Base-by-base conservation (phyloP, 1,139 yeast species). In the Suhomyces panamericanus region DNA sequence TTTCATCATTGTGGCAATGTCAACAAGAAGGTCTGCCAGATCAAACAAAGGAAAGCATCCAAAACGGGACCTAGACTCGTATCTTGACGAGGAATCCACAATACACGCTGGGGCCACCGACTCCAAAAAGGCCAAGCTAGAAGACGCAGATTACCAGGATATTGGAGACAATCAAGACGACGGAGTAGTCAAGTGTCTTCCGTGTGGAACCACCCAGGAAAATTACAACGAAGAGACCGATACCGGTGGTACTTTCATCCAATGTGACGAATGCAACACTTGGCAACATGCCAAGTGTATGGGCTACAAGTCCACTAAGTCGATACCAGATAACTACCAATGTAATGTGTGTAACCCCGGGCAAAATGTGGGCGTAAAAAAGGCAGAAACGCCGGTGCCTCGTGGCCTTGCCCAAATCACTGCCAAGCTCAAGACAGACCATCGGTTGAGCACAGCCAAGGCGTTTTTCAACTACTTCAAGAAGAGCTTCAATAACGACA, bases 211-310 rank as follows among this genome's bases (percentile, higher is more conserved):
- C 5, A 78, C 75, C n/a, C 83, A 85, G 54, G 80, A 74, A 12
- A 83, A 80, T 49, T 83, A 78, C 54, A 70, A 81, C 50, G 86
- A 75, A 46, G 83, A 75, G 1, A 78, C 75, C 6, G 90, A 84
- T 49, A 70, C 73, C 16, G 73, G 77, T 17, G 82, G 87, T 6
- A 73, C 77, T 30, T 86, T 87, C 91, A 80, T 86, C 29, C 87
- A 85, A 58, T 89, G 96, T 64, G 96, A 86, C 44, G 58, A 67
- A 17, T 89, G 96, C 61, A 65, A 75, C 43, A 81, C 89, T 11
- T 89, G 96, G 96, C 96, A 89, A 60, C 96, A 89, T 61, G 80
- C 83, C 30, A 70, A 65, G 44, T 89, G 96, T 63, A 78, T 87
- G 78, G 78, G 87, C 38, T 82, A 75, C 38, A 56, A 47, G 35